phyloP scores from a whole-genome alignment of 1,139 yeast genomes.

The Pichia sp. region DNA sequence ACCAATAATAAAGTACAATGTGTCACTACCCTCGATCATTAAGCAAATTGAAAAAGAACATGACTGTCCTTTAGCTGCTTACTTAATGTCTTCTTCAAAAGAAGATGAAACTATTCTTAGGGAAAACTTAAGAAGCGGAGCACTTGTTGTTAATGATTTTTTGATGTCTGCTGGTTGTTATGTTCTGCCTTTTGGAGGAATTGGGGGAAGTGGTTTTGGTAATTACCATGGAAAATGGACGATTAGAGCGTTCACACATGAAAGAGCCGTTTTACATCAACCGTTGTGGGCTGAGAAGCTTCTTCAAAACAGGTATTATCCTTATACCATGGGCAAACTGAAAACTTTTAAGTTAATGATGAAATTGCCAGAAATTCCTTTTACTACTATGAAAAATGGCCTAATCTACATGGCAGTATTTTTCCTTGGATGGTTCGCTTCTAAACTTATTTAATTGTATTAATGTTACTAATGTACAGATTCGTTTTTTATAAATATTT shows the following conservation, averaged over 20 bases:
- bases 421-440: conserved; percentile 22
- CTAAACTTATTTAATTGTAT: neutral
- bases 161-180: conserved; percentile 63
- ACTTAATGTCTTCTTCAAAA: conserved; percentile 56
- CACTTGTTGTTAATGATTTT: conserved; percentile 62
- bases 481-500: conserved; percentile 14
- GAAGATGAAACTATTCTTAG: conserved; percentile 47
- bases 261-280: conserved; percentile 61
- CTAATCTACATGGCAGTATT: conserved; percentile 23
- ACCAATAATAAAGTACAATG: conserved; percentile 54
- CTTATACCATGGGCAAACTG: conserved; percentile 39
- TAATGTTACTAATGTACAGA: neutral
- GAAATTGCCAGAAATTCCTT: conserved; percentile 26
- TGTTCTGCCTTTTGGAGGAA: conserved; percentile 88
- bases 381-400: conserved; percentile 21
- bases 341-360: conserved; percentile 28
- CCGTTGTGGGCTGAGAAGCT: conserved; percentile 59
- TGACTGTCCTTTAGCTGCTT: conserved; percentile 86
- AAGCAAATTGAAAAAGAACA: conserved; percentile 42
- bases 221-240: conserved; percentile 76
- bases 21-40: conserved; percentile 42
- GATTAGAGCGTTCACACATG: conserved; percentile 68
- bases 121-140: conserved; percentile 62
- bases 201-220: conserved; percentile 77
- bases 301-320: conserved; percentile 62